Evolutionary conservation across 768 basidiomycete species (phyloP).

Genomic region (Mycena crocata): DNA sequence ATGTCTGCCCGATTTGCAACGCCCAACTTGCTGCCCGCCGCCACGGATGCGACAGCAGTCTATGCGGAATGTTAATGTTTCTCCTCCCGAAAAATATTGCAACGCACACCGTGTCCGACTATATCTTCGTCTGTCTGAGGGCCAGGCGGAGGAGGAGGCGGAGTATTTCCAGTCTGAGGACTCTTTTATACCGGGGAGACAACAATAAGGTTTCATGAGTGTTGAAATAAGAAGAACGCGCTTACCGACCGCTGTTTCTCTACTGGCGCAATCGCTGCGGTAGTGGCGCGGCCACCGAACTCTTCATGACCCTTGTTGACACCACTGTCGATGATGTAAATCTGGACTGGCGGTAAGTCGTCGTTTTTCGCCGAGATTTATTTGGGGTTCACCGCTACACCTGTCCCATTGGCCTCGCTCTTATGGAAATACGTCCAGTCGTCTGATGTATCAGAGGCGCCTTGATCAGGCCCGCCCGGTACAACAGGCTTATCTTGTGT

Average conservation of each 20-base stretch:
- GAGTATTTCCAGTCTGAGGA: no score
- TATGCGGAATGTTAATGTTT: not conserved
- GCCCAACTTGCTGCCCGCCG: not conserved
- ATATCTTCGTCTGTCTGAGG: no score
- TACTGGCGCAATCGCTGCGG: not conserved
- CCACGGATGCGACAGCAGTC: not conserved
- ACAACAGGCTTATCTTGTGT: not conserved
- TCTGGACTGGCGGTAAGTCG: not conserved
- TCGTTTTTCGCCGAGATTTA: not conserved
- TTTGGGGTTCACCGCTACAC: not conserved
- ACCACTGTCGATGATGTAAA: not conserved
- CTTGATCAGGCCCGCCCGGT: not conserved
- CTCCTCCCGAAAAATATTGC: no score
- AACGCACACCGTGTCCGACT: not conserved
- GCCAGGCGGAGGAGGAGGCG: no score
- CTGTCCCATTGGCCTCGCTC: not conserved
- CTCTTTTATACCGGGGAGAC: no score
- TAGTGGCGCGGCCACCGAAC: not conserved
- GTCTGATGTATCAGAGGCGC: not conserved
- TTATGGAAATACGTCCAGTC: not conserved
- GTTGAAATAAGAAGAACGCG: no score
- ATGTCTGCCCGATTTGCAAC: not conserved
- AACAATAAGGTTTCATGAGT: no score
- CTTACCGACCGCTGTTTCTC: not conserved
- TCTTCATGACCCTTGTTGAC: not conserved